Conservation (phyloP, 75 land plant species). For the Sequoiadendron giganteum region DNA sequence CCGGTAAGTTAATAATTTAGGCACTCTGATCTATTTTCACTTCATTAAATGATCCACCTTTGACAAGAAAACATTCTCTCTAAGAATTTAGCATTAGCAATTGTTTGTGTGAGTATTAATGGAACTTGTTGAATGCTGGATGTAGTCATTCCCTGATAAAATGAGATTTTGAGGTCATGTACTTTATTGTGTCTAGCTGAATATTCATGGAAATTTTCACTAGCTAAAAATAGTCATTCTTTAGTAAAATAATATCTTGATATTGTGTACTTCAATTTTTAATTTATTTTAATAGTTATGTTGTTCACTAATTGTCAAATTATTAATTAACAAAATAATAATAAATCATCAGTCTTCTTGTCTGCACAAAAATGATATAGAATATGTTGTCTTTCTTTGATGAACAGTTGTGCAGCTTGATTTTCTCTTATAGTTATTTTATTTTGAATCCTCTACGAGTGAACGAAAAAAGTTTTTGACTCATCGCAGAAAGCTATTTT, state of each 20-base stretch:
- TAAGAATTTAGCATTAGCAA: not conserved
- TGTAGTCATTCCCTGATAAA: not conserved
- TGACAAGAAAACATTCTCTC: not conserved
- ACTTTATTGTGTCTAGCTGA: not conserved
- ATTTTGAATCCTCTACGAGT: not conserved
- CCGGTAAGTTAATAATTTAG: conserved; percentile 54
- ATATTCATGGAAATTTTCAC: not conserved
- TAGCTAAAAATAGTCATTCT: not conserved
- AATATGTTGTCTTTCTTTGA: not conserved
- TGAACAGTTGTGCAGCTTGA: not conserved
- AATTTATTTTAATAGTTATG: not conserved
- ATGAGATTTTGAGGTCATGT: not conserved
- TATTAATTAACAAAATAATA: not conserved
- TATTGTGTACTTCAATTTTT: not conserved
- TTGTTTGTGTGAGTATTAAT: not conserved
- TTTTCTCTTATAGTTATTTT: not conserved
- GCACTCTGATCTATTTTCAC: not conserved
- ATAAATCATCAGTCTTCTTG: not conserved
- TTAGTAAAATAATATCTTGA: not conserved
- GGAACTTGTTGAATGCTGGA: not conserved
- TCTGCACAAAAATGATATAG: not conserved
- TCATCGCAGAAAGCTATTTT: not conserved
- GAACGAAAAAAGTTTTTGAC: not conserved
- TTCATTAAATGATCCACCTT: not conserved
- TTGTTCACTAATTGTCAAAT: not conserved